Evolutionary conservation across 2,329 filamentous ascomycete genomes (phyloP), one percentile per base, ranked within the genome.

Genomic region (Microcyclospora tardicrescens): DNA sequence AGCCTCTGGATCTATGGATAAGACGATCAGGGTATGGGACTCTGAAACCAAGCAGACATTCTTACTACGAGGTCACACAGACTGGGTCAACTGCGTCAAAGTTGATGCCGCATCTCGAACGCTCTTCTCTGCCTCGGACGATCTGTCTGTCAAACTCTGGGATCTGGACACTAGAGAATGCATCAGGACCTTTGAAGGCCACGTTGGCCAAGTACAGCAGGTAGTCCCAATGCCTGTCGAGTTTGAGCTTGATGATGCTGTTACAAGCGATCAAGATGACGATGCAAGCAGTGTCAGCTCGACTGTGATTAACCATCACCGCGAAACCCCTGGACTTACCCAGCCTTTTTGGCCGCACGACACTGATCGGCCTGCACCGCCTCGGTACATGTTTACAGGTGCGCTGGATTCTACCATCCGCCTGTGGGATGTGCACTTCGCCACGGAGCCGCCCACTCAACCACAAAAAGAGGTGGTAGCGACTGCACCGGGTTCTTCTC

Each of bases 81-180:
- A 96, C 59, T 96, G 89, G 84, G 87, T 98, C 52, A 98, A 98
- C 61, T 80, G 84, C n/a, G 89, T 96, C 27, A 81, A 81, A 48
- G 75, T 98, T 29, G 86, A 98, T 58, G 72, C 79, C 36, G 42
- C 55, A 10, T 56, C 53, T 10, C 79, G 84, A 11, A 95, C 87
- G 0, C 72, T 96, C 3, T 81, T 96, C 54, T 94, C 89, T 0
- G 86, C 86, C 1, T 95, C 86, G 0, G 91, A 98, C 56, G 91
- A 98, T 59, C 81, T 85, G 55, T 91, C 83, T 0, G 77, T 93
- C 49, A 84, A 86, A 51, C 69, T 98, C 2, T 95, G 89, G 89
- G 89, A 96, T 53, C 69, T 98, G 28, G 85, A 95, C 55, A 84
- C 81, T 1, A 79, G 80, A 53, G 68, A 74, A 38, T 89, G 83